phyloP scores from a whole-genome alignment of 2,329 filamentous ascomycete genomes.

The Epichloe amarillans region DNA sequence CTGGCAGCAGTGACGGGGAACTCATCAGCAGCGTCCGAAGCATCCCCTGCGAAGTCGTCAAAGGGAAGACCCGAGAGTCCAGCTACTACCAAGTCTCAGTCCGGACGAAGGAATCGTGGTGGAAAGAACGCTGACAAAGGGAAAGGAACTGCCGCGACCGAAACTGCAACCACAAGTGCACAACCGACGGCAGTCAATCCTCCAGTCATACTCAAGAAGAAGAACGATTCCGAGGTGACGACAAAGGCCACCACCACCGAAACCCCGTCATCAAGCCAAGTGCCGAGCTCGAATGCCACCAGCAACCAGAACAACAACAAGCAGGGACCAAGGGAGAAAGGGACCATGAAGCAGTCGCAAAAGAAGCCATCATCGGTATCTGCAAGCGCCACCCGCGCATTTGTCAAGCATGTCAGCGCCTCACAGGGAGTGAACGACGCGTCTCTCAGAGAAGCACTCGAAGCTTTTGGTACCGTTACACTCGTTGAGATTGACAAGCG shows the following conservation, averaged over 20 bases:
- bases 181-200: slow-evolving; percentile 16
- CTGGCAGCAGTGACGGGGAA: slow-evolving; percentile 9
- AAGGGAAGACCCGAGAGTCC: slow-evolving; percentile 12
- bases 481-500: slow-evolving; percentile 88
- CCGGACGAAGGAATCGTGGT: slow-evolving; percentile 20
- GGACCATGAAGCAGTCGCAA: slow-evolving; percentile 15
- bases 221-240: slow-evolving; percentile 18
- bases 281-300: background rate
- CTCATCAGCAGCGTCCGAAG: slow-evolving; percentile 7
- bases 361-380: slow-evolving; percentile 20
- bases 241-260: slow-evolving; percentile 10
- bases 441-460: slow-evolving; percentile 60
- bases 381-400: slow-evolving; percentile 48
- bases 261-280: slow-evolving; percentile 2
- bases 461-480: slow-evolving; percentile 58
- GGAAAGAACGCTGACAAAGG: slow-evolving; percentile 26
- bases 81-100: slow-evolving; percentile 15
- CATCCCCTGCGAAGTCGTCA: slow-evolving; percentile 6
- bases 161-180: slow-evolving; percentile 16
- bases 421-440: slow-evolving; percentile 86
- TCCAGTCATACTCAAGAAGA: slow-evolving; percentile 30
- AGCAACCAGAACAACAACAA: slow-evolving; percentile 10
- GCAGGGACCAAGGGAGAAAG: slow-evolving; percentile 1
- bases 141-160: slow-evolving; percentile 17
- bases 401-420: slow-evolving; percentile 72